Base-by-base conservation (phyloP, 352 stramenopile species). In the Saprolegnia diclina region DNA sequence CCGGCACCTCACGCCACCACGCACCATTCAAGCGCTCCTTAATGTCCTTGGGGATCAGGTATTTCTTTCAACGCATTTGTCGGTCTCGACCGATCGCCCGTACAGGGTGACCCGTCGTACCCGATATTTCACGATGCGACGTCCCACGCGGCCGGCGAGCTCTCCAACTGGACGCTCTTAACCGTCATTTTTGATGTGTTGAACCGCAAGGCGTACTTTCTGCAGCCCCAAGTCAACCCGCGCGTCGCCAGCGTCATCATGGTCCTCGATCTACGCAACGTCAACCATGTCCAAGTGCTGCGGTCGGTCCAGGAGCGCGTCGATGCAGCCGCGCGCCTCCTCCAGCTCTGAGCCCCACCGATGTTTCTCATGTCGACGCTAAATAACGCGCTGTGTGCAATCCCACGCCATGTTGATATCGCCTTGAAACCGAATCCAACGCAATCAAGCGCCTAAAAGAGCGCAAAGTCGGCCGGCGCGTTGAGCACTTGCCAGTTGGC, bases 101-200 rank as follows among this genome's bases (percentile, higher is more conserved):
- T 40, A 14, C 29, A 69, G 71, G 65, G 78, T 46, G 83, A 91
- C 64, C 73, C 48, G 40, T 72, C 73, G 32, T 91, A 76, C 71
- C 81, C 81, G 7, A 73, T 89, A n/a, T 90, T 81, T 59, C 83
- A 91, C 37, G 81, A 91, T 54, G 67, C 62, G 13, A 35, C 73
- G n/a, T 91, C 81, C 4, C 83, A 91, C 54, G 72, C 72, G 16
- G 71, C 72, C 0, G 81, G 83, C 2, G 83, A 91, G 32, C 64
- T 90, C 32, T 90, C 81, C 0, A 82, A 82, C 21, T 90, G 80
- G 80, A 91, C 83, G 52, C 74, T 91, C 35, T 80, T 80, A 42
- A 89, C 83, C 5, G 71, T 90, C 44, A 76, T 86, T 4, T 91
- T 91, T 67, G 80, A 91, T 50, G 52, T 91, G n/a, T 40, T 62